Evolutionary conservation across 306 rosid species (phyloP), one percentile per base, ranked within the genome.

Genomic region (Glycyrrhiza uralensis): DNA sequence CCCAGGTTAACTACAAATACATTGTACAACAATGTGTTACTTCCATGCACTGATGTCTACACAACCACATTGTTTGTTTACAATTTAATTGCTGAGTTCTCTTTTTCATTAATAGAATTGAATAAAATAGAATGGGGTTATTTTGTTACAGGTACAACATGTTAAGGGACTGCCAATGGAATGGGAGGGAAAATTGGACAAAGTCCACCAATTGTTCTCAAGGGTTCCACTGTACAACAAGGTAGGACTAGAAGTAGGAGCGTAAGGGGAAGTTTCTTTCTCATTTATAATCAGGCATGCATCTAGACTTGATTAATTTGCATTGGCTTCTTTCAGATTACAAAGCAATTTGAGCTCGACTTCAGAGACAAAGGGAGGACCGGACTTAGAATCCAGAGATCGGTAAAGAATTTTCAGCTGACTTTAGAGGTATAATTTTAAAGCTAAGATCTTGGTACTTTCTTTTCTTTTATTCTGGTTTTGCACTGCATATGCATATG

Each of bases 361-460:
- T 94, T 59, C 64, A 91, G 94, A 87, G 97, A 94, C 75, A 86
- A 87, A 69, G 96, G 95, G 77, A 89, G 92, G 81, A 69, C 86
- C 60, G 94, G 80, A 38, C 91, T 91, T 28, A 42, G 66, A 84
- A 83, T 91, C 69, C 92, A 82, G 77, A 86, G 85, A 80, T 91
- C 98, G 0, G 92, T 86, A 1, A 94, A 93, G 78, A 91, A 91
- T 81, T 93, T 93, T 75, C 98, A 93, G 88, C 85, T 93, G 33
- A 87, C 88, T 66, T 75, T 91, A 36, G 98, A 86, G 94, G 97
- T 93, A 85, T 59, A 10, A 29, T 39, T 36, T 45, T 5, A 70
- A 3, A 17, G 14, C 30, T 30, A 29, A 22, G 42, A 63, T 26
- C 42, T 9, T 30, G 33, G 22, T 1, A 8, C 18, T 35, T 73